A percentile compares a stretch with the other conserved stretches of the same genome.
Conservation (phyloP, 768 basidiomycete species). For the Kwoniella mangroviensis region DNA sequence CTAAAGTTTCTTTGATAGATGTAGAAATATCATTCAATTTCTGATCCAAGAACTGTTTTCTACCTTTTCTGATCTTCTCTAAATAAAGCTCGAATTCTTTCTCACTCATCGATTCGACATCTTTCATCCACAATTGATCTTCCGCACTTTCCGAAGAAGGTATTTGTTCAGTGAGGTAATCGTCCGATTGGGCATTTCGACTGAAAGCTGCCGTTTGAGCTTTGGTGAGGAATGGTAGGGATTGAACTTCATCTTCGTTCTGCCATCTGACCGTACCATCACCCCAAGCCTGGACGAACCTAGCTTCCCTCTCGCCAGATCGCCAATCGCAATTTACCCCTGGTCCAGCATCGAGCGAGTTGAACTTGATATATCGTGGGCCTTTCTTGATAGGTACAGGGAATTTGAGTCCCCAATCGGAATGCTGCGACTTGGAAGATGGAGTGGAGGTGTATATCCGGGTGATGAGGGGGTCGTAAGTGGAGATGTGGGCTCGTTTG, state of each 20-base stretch:
- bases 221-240: too few relatives aligned
- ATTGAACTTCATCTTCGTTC: constrained; percentile 17
- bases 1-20: not conserved
- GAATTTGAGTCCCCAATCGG: constrained; percentile 56
- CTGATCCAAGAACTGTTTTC: constrained; percentile 13
- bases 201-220: not conserved
- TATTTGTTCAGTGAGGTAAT: constrained; percentile 1
- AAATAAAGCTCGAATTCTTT: constrained; percentile 37
- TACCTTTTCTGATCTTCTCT: constrained; percentile 27
- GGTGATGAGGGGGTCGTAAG: constrained; percentile 54
- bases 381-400: constrained; percentile 33
- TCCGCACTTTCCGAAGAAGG: constrained; percentile 55
- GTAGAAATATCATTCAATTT: constrained; percentile 4
- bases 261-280: constrained; percentile 45
- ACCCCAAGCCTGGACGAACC: constrained; percentile 53
- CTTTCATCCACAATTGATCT: constrained; percentile 64
- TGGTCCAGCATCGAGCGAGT: constrained; percentile 46
- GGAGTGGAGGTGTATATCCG: constrained; percentile 55
- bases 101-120: constrained; percentile 42
- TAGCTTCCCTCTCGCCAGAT: constrained; percentile 52
- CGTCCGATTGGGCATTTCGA: constrained; percentile 17
- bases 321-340: constrained; percentile 51
- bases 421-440: constrained; percentile 39
- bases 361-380: constrained; percentile 51
- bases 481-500: constrained; percentile 47